Percentiles rank a stretch among this genome's conserved stretches.
Evolutionary conservation across 2,329 filamentous ascomycete genomes (phyloP).

Genomic region (Alternaria conjuncta): DNA sequence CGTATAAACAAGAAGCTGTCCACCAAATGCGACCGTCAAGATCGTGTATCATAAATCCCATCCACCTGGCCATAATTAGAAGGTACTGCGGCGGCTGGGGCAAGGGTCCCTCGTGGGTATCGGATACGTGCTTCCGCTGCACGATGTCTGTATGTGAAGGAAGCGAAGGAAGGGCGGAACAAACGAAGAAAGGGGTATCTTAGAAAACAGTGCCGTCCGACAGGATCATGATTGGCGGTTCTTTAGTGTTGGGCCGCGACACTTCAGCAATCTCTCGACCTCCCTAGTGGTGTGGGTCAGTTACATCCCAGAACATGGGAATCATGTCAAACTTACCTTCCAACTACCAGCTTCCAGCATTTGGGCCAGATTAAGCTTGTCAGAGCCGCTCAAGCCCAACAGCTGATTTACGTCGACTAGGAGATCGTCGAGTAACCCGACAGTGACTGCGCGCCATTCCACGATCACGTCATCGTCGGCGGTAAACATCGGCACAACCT

Average conservation of each 20-base stretch:
- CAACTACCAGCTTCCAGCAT: slow-evolving; percentile 95
- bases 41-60: slow-evolving; percentile 33
- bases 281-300: slow-evolving; percentile 61
- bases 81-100: slow-evolving; percentile 13
- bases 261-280: slow-evolving; percentile 96
- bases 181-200: slow-evolving; percentile 50
- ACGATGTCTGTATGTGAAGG: slow-evolving; percentile 20
- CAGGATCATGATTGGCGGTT: slow-evolving; percentile 93
- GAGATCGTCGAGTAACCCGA: slow-evolving; percentile 76
- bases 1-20: slow-evolving; percentile 28
- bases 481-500: slow-evolving; percentile 76
- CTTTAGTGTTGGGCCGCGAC: slow-evolving; percentile 92
- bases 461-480: slow-evolving; percentile 79
- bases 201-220: slow-evolving; percentile 97
- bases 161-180: slow-evolving; percentile 33
- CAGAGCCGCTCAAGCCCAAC: slow-evolving; percentile 71
- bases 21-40: slow-evolving; percentile 33
- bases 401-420: slow-evolving; percentile 71
- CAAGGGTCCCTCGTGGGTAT: slow-evolving; percentile 13
- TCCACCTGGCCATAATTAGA: slow-evolving; percentile 24
- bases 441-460: slow-evolving; percentile 78
- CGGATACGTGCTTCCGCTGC: slow-evolving; percentile 23
- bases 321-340: slow-evolving; percentile 72
- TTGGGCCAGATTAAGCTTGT: slow-evolving; percentile 79
- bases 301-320: neutral